These are phyloP conservation scores for Hanseniaspora valbyensis DNA, from an alignment of 805 yeast species.

Conservation along the genomic window DNA sequence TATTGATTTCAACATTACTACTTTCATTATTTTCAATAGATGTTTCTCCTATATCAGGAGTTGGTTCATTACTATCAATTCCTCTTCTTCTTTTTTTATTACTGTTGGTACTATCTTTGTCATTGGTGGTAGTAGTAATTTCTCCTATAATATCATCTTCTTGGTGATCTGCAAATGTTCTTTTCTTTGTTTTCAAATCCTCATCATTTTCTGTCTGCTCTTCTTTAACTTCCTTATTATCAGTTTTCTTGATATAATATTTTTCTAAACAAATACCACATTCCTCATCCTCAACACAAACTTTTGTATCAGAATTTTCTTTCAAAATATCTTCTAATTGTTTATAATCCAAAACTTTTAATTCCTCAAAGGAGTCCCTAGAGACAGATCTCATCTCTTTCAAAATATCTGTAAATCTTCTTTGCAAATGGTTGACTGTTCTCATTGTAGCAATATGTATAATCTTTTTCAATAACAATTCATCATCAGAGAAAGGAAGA, in stretches of 20 bases:
- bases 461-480: constrained; percentile 3
- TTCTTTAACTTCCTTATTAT: not conserved
- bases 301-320: not conserved
- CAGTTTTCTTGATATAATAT: not conserved
- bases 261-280: constrained; percentile 14
- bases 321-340: not conserved
- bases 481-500: constrained; percentile 4
- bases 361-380: constrained; percentile 5
- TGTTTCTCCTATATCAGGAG: too few relatives aligned
- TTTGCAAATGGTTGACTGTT: constrained; percentile 10
- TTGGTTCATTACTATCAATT: too few relatives aligned
- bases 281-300: not conserved
- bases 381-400: constrained; percentile 14
- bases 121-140: too few relatives aligned
- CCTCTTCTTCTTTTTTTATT: too few relatives aligned
- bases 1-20: too few relatives aligned
- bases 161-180: constrained; percentile 1
- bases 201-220: too few relatives aligned
- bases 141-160: too few relatives aligned
- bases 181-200: not conserved
- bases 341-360: not conserved
- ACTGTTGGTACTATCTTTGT: too few relatives aligned
- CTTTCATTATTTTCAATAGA: too few relatives aligned
- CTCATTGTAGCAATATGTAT: constrained; percentile 11
- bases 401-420: constrained; percentile 3